A percentile compares a stretch with the other conserved stretches of the same genome.
These are phyloP conservation scores for Phellopilus nigrolimitatus DNA, from an alignment of 1,284 basidiomycete species.

Conservation along the genomic window DNA sequence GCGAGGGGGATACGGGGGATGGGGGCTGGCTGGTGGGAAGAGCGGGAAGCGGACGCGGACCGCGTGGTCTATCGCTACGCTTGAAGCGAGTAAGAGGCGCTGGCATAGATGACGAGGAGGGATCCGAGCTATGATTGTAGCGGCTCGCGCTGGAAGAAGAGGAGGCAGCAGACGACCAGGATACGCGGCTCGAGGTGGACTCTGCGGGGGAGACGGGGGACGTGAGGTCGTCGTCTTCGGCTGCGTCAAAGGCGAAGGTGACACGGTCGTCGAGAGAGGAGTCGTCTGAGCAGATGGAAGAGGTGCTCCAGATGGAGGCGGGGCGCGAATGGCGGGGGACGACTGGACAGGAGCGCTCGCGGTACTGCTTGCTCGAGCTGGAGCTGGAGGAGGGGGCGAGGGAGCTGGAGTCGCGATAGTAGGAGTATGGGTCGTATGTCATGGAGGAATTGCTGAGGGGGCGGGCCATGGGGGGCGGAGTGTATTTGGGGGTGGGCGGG, in stretches of 20 bases:
- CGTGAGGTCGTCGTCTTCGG: constrained; percentile 12
- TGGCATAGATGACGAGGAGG: background rate
- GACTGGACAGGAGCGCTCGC: too few relatives aligned
- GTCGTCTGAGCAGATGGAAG: constrained; percentile 18
- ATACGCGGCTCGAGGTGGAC: constrained; percentile 9
- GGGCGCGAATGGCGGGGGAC: constrained; percentile 1
- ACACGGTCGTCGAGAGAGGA: constrained; percentile 11
- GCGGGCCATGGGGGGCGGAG: background rate
- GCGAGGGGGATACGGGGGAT: constrained; percentile 9
- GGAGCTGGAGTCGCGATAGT: constrained; percentile 7
- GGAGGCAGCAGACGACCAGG: constrained; percentile 11
- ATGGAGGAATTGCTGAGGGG: constrained; percentile 5
- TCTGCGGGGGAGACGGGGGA: constrained; percentile 18
- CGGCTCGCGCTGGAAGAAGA: constrained; percentile 5
- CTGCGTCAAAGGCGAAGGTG: constrained; percentile 4
- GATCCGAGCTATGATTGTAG: background rate
- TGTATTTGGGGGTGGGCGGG: background rate
- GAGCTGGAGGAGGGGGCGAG: constrained; percentile 4
- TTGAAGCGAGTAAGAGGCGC: background rate
- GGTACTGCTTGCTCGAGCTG: too few relatives aligned
- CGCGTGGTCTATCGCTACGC: constrained; percentile 11
- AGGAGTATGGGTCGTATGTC: constrained; percentile 15
- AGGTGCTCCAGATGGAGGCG: constrained; percentile 15
- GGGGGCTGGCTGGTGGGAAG: constrained; percentile 15
- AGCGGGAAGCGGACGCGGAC: constrained; percentile 17